These are phyloP conservation scores for Leccinum fibrillosum DNA, from an alignment of 768 basidiomycete genomes.

Conservation along the genomic window DNA sequence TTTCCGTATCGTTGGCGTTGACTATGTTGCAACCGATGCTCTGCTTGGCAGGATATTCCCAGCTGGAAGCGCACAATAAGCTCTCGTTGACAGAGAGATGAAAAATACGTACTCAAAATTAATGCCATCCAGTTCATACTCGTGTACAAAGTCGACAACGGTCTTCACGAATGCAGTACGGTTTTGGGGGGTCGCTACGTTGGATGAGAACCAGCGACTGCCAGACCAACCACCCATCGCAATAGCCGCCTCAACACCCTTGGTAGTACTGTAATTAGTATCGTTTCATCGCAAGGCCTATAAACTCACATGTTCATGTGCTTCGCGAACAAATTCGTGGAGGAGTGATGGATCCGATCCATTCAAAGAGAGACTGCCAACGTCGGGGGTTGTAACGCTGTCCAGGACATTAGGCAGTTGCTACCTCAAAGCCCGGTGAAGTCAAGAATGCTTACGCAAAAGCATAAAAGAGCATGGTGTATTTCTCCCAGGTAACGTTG, in stretches of 20 bases:
- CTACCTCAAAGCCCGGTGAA: background rate
- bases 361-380: constrained; percentile 30
- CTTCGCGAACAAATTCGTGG: constrained; percentile 52
- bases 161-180: constrained; percentile 65
- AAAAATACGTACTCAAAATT: constrained; percentile 29
- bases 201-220: constrained; percentile 56
- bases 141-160: constrained; percentile 39
- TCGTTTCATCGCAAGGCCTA: background rate
- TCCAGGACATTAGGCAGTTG: background rate
- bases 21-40: constrained; percentile 73
- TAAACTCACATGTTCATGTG: constrained; percentile 34
- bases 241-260: constrained; percentile 56
- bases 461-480: constrained; percentile 60
- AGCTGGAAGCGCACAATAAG: constrained; percentile 44
- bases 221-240: constrained; percentile 76
- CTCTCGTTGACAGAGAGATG: background rate
- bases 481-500: constrained; percentile 63
- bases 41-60: constrained; percentile 76
- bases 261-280: background rate
- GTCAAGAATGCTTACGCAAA: constrained; percentile 46
- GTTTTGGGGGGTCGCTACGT: constrained; percentile 49
- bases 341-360: constrained; percentile 48
- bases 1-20: constrained; percentile 56
- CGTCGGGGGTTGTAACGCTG: constrained; percentile 35
- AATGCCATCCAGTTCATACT: constrained; percentile 58